phyloP scores from a whole-genome alignment of 768 basidiomycete species.

The Hysterangium stoloniferum region DNA sequence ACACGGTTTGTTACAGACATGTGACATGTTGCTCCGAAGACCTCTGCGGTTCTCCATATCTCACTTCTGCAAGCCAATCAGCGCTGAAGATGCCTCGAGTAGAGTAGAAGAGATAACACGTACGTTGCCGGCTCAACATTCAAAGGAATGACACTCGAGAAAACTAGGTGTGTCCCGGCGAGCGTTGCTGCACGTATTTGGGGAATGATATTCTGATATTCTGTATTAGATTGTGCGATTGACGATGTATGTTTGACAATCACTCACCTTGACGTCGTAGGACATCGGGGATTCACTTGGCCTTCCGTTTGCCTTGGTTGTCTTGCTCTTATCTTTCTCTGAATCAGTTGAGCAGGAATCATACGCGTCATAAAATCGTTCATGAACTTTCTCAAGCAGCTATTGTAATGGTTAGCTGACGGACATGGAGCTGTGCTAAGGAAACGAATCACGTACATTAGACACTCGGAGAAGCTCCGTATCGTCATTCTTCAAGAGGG shows the following conservation, averaged over 20 bases:
- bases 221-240: constrained; percentile 4
- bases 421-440: constrained; percentile 1
- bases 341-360: constrained; percentile 32
- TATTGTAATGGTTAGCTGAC: constrained; percentile 23
- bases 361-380: constrained; percentile 64
- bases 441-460: constrained; percentile 39
- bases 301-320: constrained; percentile 19
- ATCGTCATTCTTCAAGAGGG: constrained; percentile 84
- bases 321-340: constrained; percentile 24
- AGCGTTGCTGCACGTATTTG: constrained; percentile 67
- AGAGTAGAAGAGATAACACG: constrained; percentile 10
- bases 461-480: constrained; percentile 71
- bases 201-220: constrained; percentile 72
- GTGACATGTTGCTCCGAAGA: constrained; percentile 82
- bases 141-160: constrained; percentile 94
- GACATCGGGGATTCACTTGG: constrained; percentile 22
- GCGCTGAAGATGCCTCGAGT: neutral
- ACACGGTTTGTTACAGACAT: constrained; percentile 56
- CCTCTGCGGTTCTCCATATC: constrained; percentile 77
- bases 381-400: constrained; percentile 79
- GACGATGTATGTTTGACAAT: constrained; percentile 4
- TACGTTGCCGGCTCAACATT: constrained; percentile 67
- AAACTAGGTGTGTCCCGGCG: constrained; percentile 74
- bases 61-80: constrained; percentile 34
- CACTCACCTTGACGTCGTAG: constrained; percentile 74